Conservation (phyloP, 202 grass and related monocot species). For the Tripidium arundinaceum region DNA sequence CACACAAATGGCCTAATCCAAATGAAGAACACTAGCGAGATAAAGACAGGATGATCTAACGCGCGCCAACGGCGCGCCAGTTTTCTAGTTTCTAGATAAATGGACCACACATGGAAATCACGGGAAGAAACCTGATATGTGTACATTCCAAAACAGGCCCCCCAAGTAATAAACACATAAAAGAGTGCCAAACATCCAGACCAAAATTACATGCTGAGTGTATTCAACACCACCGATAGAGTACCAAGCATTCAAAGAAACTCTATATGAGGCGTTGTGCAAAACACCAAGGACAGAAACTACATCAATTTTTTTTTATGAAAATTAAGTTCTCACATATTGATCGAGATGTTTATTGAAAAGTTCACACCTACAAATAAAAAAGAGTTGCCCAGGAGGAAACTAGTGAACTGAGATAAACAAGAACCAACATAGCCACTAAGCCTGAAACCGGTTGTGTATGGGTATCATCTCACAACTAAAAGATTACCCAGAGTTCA, state of each 20-base stretch:
- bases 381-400: background rate
- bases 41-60: no score
- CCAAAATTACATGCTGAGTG: no score
- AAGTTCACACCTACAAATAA: constrained; percentile 67
- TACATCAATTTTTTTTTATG: constrained; percentile 40
- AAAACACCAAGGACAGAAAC: background rate
- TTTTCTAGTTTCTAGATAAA: no score
- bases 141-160: no score
- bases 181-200: no score
- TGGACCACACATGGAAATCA: no score
- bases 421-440: background rate
- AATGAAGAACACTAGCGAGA: no score
- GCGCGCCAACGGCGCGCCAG: no score
- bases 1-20: no score
- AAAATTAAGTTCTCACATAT: constrained; percentile 89
- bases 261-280: background rate
- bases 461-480: background rate
- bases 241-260: background rate
- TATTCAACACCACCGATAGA: no score
- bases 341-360: constrained; percentile 90
- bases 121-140: no score
- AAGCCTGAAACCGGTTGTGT: background rate
- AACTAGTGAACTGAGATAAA: background rate
- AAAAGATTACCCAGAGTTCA: background rate
- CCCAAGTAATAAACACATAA: no score